Evolutionary conservation across 1,139 yeast species (phyloP).

Genomic region (Hyphopichia khmerensis): DNA sequence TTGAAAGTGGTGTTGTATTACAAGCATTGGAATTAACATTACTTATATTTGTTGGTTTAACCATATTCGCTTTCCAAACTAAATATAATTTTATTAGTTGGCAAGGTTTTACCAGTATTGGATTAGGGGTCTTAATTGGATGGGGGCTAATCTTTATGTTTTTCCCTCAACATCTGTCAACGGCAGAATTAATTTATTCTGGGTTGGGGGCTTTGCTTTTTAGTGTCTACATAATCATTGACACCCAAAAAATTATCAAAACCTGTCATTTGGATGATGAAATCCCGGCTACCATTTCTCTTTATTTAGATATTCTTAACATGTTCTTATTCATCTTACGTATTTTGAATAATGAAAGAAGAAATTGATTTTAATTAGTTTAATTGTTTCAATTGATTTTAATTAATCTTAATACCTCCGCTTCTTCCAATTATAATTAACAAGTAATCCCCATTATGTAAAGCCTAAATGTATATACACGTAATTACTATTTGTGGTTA

Average conservation of each 20-base stretch:
- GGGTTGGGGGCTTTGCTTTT: conserved; percentile 74
- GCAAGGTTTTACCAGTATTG: conserved; percentile 62
- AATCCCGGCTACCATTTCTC: conserved; percentile 70
- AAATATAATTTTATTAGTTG: conserved; percentile 76
- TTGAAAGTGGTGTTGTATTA: conserved; percentile 63
- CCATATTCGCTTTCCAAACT: conserved; percentile 78
- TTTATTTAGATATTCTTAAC: conserved; percentile 80
- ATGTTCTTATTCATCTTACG: conserved; percentile 76
- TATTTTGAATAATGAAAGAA: conserved; percentile 51
- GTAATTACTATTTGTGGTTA: too few species aligned
- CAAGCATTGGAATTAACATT: conserved; percentile 73
- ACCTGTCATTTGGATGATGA: conserved; percentile 85
- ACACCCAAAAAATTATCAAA: conserved; percentile 80
- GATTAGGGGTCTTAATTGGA: conserved; percentile 69
- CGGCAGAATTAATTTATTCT: conserved; percentile 63
- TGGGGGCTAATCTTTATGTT: conserved; percentile 70
- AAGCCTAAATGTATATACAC: too few species aligned
- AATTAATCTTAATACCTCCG: too few species aligned
- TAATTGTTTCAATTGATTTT: too few species aligned
- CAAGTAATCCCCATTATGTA: too few species aligned
- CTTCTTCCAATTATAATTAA: too few species aligned
- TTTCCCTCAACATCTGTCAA: conserved; percentile 54
- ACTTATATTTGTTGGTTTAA: conserved; percentile 70
- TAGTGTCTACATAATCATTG: conserved; percentile 71
- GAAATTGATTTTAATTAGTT: background rate